Evolutionary conservation across 1,284 basidiomycete species (phyloP), one percentile per base, ranked within the genome.

Genomic region (Ustilago cynodontis): DNA sequence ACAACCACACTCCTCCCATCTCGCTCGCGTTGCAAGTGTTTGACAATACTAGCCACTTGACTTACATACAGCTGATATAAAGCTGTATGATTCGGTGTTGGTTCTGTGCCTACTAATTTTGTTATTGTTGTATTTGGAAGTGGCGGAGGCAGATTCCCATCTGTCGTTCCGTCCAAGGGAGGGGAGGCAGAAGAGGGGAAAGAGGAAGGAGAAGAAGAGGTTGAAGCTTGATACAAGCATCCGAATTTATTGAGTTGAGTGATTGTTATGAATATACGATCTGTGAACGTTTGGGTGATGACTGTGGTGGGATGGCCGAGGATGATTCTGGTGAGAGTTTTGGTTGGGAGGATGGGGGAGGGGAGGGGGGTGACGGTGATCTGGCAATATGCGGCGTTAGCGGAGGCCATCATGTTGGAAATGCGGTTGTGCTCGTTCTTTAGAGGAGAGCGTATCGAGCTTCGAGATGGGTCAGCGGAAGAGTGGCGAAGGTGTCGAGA

Each of bases 1-100:
- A 81, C 74, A 7, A 81, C 54, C 22, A 79, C 16, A 8, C 75
- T 71, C 31, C 78, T 68, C 11, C 29, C 33, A 26, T 69, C 77
- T 39, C 22, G 28, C 8, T 4, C 84, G n/a, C 83, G 82, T 90
- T 87, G 66, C 90, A 87, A 66, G 84, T 37, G 89, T 88, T 93
- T 93, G 1, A 95, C 86, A 9, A 95, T 88, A 0, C 93, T 93
- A 0, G 94, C 93, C 51, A 94, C 91, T 80, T 98, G 95, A 5
- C 91, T 88, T 0, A 91, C 91, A 85, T 95, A 97, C 0, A 96
- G 88, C 47, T 92, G 91, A 83, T 95, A 90, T 24, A 96, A 87
- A 0, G 91, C 91, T 47, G 91, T 90, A 65, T 90, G 82, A 65
- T 91, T 89, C 54, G 90, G 88, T 2, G 91, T 89, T 22, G 85